Conservation (phyloP, 805 yeast species). For the Kregervanrija pseudodelftensis region DNA sequence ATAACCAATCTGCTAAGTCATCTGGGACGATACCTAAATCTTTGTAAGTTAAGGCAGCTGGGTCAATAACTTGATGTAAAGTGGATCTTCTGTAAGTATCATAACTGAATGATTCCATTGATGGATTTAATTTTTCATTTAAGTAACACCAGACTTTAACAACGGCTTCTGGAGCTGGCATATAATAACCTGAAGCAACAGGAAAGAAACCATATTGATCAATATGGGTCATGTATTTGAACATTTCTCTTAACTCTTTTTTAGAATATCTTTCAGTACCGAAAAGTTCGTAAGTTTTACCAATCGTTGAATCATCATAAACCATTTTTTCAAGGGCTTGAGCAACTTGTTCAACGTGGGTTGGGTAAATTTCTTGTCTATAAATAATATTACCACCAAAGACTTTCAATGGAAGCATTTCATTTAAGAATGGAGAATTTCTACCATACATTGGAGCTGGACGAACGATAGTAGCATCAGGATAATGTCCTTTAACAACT, state of each 20-base stretch:
- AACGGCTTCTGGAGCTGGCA: conserved; percentile 34
- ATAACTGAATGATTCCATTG: conserved; percentile 37
- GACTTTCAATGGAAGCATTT: conserved; percentile 46
- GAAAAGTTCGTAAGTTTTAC: conserved; percentile 65
- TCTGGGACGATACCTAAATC: conserved; percentile 66
- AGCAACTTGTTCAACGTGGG: conserved; percentile 74
- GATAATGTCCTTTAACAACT: conserved; percentile 57
- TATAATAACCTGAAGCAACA: conserved; percentile 29
- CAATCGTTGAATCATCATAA: conserved; percentile 72
- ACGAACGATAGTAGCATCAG: conserved; percentile 77
- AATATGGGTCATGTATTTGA: conserved; percentile 40
- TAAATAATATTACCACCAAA: conserved; percentile 61
- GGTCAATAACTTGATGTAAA: conserved; percentile 58
- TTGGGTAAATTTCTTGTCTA: conserved; percentile 62
- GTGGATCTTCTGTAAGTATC: conserved; percentile 72
- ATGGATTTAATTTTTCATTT: conserved; percentile 41
- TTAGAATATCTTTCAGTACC: conserved; percentile 64
- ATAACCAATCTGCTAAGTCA: conserved; percentile 42
- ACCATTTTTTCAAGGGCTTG: conserved; percentile 72
- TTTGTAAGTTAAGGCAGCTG: conserved; percentile 52
- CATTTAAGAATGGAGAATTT: conserved; percentile 63
- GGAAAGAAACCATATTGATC: conserved; percentile 30
- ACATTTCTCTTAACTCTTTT: conserved; percentile 61
- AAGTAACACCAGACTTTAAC: conserved; percentile 25
- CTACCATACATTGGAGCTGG: conserved; percentile 77